Base-by-base conservation (phyloP, 441 rosid species). In the Bocquillonia castaneifolia region DNA sequence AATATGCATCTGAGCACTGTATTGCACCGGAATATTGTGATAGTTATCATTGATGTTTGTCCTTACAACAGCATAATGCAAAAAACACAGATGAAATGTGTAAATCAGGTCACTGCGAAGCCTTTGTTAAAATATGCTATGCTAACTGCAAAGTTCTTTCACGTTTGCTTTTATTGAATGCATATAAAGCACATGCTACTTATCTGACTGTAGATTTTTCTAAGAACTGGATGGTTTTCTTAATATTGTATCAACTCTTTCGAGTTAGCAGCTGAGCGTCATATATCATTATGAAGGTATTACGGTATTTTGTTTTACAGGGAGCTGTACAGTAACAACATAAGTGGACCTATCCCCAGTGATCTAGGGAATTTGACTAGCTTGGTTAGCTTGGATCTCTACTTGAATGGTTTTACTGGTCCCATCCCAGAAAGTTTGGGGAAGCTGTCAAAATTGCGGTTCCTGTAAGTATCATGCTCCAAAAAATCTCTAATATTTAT, bases 381-480 rank as follows among this genome's bases (percentile, higher is more conserved):
- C 84, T 79, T 94, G 83, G 97, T 92, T 80, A 94, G 99, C 92
- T 82, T 94, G 98, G 99, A 92, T 88, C 98, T 94, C 70, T 94
- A 94, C 88, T 72, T 94, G 85, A 94, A 94, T 80, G 79, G 84
- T 77, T 86, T 94, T 74, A 80, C 79, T 55, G 99, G 99, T 67
- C 89, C 89, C 68, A 90, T 94, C 56, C 97, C 99, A 15, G 92
- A 83, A 68, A 67, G 96, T 39, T 80, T 92, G 73, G 93, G 98
- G 62, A 87, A 82, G 81, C 85, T 92, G 45, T 74, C 89, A 44
- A 94, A 88, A 75, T 78, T 94, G 79, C 83, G 99, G 31, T 94
- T 94, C 78, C 89, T 94, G 97, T 94, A 82, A 77, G 98, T 82
- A 58, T 72, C 61, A 0, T 40, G 14, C 29, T 3, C 18, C 50